Base-by-base conservation (phyloP, 106 monocot genomes). In the Apostasia shenzhenica region DNA sequence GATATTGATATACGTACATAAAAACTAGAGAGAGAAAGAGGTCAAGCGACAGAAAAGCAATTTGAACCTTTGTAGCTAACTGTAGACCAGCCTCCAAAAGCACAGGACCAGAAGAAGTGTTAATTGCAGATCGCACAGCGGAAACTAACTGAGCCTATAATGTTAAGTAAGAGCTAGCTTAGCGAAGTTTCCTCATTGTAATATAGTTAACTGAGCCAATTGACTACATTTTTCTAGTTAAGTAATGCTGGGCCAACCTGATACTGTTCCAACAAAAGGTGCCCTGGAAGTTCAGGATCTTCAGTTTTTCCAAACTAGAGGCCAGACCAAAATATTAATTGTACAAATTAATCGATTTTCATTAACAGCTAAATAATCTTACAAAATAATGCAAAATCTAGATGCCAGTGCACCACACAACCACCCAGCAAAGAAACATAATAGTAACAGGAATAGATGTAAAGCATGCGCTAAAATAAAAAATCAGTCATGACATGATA, bases 111-210 rank as follows among this genome's bases (percentile, higher is more conserved):
- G 85, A 84, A 73, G 89, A 82, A n/a, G 82, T 73, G 68, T 57
- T 83, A 58, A 99, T 79, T 1, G 92, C 84, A 45, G 90, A 85
- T 78, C 97, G 83, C 69, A 90, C 82, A 81, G 97, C 92, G 59
- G 97, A 99, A 77, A 93, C 92, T 78, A 99, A 77, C 56, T 99
- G 97, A 81, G 85, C 97, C 97, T 99, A 79, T 63, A 84, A 46
- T 66, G 26, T 26, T 26, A 26, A 26, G 26, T 26, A 26, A 26
- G 56, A 5, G 46, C 67, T 39, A 41, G 41, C 48, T 9, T 26
- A 26, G 26, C 26, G 26, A 26, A 26, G 26, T 26, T 26, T 26
- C 26, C 26, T 26, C 26, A 26, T 26, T 26, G 26, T 26, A 26
- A 26, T 26, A 26, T 26, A 26, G 26, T 26, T 26, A 26, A 26